Evolutionary conservation across 192 early-diverging fungal genomes (phyloP), one percentile per base, ranked within the genome.

Genomic region (Lobosporangium transversale): DNA sequence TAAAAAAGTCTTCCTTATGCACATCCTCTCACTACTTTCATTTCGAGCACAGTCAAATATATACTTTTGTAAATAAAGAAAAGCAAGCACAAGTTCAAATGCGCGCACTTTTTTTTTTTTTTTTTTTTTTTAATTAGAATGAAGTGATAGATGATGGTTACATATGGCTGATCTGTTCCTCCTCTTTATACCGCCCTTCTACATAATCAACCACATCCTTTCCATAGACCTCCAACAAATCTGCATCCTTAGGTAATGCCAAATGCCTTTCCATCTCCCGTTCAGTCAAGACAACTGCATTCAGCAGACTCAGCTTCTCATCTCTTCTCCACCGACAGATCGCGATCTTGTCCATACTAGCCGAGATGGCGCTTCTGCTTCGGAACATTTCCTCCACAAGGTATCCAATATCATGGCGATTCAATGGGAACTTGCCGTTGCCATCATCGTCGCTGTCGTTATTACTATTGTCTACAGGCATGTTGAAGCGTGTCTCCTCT

Each of bases 361-460:
- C 89, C 1, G 94, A 94, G 9, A 97, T 40, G 3, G 88, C 89
- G 55, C 92, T 93, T 52, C 86, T 84, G 14, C 94, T 90, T 37
- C 86, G 84, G 90, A 93, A 98, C 40, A 96, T 90, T 74, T 97
- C 94, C 66, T 98, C 97, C 43, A 95, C 83, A 31, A 95, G 81
- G 65, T 94, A 97, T 3, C 88, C 94, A 29, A 93, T 80, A 67
- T 98, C 95, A 30, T 83, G 80, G n/a, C 79, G 74, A 56, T 86
- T 88, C 18, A 95, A 36, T 21, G 83, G 70, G n/a, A 91, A 66
- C 14, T 50, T 64, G n/a, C n/a, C n/a, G n/a, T n/a, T n/a, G n/a
- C n/a, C n/a, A n/a, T n/a, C n/a, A n/a, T n/a, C n/a, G n/a, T n/a
- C n/a, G n/a, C n/a, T n/a, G n/a, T n/a, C n/a, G n/a, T n/a, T n/a